These are phyloP conservation scores for Limonium bicolor DNA, from an alignment of 148 eudicot species.

Conservation along the genomic window DNA sequence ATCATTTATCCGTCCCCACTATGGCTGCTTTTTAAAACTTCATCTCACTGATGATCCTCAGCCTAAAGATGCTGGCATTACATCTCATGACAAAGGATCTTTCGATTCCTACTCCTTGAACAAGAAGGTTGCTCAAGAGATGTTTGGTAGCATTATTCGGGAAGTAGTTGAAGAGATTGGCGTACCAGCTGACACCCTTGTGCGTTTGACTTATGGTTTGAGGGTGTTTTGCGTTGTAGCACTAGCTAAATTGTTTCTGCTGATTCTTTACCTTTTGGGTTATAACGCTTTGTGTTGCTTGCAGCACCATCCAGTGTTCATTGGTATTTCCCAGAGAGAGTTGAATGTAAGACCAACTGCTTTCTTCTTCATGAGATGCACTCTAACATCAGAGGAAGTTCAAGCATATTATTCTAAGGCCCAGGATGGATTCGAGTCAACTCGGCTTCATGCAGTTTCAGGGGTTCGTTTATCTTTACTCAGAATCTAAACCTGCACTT, in stretches of 20 bases:
- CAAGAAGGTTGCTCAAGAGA: slow-evolving; percentile 56
- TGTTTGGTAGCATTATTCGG: slow-evolving; percentile 84
- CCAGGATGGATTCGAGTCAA: slow-evolving; percentile 88
- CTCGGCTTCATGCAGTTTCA: slow-evolving; percentile 57
- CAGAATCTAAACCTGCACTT: not conserved
- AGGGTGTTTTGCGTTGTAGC: slow-evolving; percentile 2
- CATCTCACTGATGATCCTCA: slow-evolving; percentile 29
- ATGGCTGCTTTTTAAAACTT: too few relatives aligned
- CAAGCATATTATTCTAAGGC: slow-evolving; percentile 64
- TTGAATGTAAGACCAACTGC: slow-evolving; percentile 88
- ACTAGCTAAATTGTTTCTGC: not conserved
- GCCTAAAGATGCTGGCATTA: slow-evolving; percentile 71
- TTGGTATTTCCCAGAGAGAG: slow-evolving; percentile 79
- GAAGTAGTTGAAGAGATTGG: slow-evolving; percentile 98
- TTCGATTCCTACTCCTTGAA: slow-evolving; percentile 15
- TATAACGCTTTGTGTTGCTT: not conserved
- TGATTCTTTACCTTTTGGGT: not conserved
- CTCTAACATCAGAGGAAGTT: slow-evolving; percentile 55
- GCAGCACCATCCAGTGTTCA: slow-evolving; percentile 56
- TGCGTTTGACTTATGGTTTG: slow-evolving; percentile 20
- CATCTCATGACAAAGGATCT: slow-evolving; percentile 20
- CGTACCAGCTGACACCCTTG: slow-evolving; percentile 52
- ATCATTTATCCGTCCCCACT: too few relatives aligned
- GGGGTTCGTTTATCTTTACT: slow-evolving; percentile 26
- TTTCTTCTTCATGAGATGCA: slow-evolving; percentile 84